Evolutionary conservation across 2,329 filamentous ascomycete genomes (phyloP).

Genomic region (Penicillium sp.): DNA sequence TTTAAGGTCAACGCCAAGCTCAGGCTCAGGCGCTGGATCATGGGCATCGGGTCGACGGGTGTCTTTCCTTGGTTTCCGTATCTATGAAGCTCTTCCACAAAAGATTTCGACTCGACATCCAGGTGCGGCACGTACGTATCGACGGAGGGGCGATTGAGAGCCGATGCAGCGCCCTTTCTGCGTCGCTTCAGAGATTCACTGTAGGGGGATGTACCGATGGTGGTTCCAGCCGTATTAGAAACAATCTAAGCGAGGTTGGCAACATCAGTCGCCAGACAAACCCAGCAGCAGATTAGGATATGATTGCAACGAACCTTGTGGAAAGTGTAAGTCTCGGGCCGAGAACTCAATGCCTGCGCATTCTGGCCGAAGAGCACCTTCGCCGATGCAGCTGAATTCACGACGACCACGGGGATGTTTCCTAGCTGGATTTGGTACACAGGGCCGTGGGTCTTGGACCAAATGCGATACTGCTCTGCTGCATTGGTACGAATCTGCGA

Average conservation of each 20-base stretch:
- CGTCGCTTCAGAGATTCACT: conserved; percentile 63
- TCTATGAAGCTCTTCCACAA: conserved; percentile 59
- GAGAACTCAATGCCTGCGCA: conserved; percentile 54
- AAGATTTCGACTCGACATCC: conserved; percentile 62
- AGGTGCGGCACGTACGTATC: conserved; percentile 62
- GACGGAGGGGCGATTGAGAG: conserved; percentile 64
- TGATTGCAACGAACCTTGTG: conserved; percentile 50
- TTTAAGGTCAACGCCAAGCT: conserved; percentile 65
- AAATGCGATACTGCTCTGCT: conserved; percentile 57
- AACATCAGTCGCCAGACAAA: neutral
- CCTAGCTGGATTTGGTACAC: conserved; percentile 61
- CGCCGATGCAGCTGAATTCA: conserved; percentile 56
- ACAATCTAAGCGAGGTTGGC: conserved; percentile 48
- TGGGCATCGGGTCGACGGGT: conserved; percentile 64
- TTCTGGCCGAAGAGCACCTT: conserved; percentile 54
- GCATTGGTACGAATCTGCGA: conserved; percentile 56
- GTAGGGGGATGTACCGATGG: conserved; percentile 67
- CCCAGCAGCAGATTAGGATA: neutral
- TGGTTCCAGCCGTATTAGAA: conserved; percentile 65
- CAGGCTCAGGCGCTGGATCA: conserved; percentile 64
- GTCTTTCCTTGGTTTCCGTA: conserved; percentile 56
- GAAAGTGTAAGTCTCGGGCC: conserved; percentile 60
- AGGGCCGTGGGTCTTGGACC: conserved; percentile 51
- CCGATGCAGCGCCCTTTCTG: conserved; percentile 64
- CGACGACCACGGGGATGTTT: conserved; percentile 56